Conservation (phyloP, 257 asterid species). For the Nicotiana sylvestris region DNA sequence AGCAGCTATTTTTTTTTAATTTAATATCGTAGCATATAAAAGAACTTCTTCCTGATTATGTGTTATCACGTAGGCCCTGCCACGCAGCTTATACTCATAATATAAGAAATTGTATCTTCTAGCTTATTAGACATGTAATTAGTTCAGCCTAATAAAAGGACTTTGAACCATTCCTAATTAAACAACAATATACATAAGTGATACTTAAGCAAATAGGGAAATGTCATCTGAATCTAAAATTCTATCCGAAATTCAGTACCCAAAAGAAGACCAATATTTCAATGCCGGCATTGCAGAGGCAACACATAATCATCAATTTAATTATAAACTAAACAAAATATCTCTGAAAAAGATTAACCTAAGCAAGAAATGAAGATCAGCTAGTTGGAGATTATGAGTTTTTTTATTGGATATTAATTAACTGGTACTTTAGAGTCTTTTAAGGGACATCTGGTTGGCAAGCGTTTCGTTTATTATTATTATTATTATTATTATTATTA, state of each 20-base stretch:
- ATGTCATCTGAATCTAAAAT: background rate
- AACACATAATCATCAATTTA: background rate
- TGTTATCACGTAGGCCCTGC: background rate
- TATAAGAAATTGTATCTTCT: background rate
- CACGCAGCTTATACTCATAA: background rate
- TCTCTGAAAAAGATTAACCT: background rate
- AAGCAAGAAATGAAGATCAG: constrained; percentile 6
- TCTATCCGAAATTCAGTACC: no score
- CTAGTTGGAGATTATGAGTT: background rate
- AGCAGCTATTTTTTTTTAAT: background rate
- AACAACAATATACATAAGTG: background rate
- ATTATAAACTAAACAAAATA: background rate
- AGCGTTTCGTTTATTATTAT: background rate
- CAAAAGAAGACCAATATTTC: background rate
- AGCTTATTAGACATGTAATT: background rate
- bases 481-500: no score
- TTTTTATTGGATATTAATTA: background rate
- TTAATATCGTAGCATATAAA: background rate
- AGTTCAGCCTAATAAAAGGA: background rate
- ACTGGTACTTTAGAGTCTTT: background rate
- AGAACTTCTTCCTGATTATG: background rate
- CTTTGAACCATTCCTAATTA: background rate
- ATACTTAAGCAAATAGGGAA: no score
- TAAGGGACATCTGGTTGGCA: background rate
- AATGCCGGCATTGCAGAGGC: background rate